A percentile compares a stretch with the other conserved stretches of the same genome.
Conservation (phyloP, 495 filamentous ascomycete species). For the Penicillium herquei region DNA sequence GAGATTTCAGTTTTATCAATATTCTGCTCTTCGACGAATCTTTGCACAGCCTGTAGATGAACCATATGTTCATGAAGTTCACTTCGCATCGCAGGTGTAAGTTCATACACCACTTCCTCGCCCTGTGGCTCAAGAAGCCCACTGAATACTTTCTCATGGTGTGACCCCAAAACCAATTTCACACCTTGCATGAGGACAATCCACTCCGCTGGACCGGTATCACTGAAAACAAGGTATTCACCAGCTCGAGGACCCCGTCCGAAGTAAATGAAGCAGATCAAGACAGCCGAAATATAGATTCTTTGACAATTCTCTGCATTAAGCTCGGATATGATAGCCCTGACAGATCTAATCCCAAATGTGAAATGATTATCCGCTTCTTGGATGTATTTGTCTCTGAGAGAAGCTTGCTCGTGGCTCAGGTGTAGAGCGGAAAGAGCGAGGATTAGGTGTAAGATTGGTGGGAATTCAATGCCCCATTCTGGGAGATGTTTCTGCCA, state of each 20-base stretch:
- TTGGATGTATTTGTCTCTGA: slow-evolving; percentile 24
- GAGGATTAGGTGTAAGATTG: slow-evolving; percentile 46
- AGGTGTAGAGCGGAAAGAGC: slow-evolving; percentile 46
- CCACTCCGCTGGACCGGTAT: slow-evolving; percentile 41
- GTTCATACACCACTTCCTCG: not conserved
- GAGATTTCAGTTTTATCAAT: not conserved
- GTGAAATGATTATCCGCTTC: slow-evolving; percentile 48
- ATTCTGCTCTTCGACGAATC: slow-evolving; percentile 13
- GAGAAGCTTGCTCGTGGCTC: slow-evolving; percentile 31
- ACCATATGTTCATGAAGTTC: slow-evolving; percentile 20
- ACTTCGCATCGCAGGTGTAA: slow-evolving; percentile 11
- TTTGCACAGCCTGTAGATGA: slow-evolving; percentile 14
- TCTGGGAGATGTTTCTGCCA: slow-evolving; percentile 40
- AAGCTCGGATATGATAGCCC: slow-evolving; percentile 32
- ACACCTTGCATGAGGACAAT: slow-evolving; percentile 45
- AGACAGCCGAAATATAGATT: slow-evolving; percentile 45
- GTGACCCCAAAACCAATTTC: slow-evolving; percentile 27
- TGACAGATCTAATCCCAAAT: slow-evolving; percentile 44
- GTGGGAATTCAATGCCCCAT: slow-evolving; percentile 42
- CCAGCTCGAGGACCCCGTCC: slow-evolving; percentile 37
- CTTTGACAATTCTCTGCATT: slow-evolving; percentile 39
- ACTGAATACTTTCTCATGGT: slow-evolving; percentile 26
- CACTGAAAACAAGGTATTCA: slow-evolving; percentile 46
- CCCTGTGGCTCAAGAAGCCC: slow-evolving; percentile 24
- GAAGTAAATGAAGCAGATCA: slow-evolving; percentile 49